phyloP scores from a whole-genome alignment of 441 rosid species.

The Sinapis alba region DNA sequence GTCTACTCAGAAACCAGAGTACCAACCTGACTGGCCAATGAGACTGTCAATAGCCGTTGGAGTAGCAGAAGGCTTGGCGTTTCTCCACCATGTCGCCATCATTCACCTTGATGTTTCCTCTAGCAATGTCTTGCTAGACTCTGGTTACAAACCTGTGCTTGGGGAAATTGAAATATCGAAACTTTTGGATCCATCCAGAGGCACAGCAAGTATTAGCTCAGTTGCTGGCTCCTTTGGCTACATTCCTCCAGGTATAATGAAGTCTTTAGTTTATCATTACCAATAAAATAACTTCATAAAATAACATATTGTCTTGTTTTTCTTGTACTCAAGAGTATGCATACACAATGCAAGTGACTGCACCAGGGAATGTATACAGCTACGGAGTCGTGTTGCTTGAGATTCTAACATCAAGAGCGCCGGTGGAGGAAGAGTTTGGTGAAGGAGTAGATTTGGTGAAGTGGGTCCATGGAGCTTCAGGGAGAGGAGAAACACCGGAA shows the following conservation, averaged over 20 bases:
- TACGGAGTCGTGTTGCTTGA: constrained; percentile 92
- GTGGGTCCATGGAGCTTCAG: constrained; percentile 98
- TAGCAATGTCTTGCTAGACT: constrained; percentile 76
- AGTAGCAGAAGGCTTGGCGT: constrained; percentile 89
- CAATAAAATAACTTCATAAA: neutral
- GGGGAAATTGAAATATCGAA: constrained; percentile 97
- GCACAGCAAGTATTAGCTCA: constrained; percentile 97
- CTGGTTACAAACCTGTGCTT: constrained; percentile 70
- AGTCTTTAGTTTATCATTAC: neutral
- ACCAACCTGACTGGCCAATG: constrained; percentile 88
- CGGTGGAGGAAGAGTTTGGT: constrained; percentile 89
- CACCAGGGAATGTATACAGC: constrained; percentile 98
- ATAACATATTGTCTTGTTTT: constrained; percentile 5
- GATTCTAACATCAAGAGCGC: constrained; percentile 83
- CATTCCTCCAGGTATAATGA: constrained; percentile 83
- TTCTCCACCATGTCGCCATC: constrained; percentile 88
- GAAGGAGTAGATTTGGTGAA: constrained; percentile 97
- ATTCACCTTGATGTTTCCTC: constrained; percentile 97
- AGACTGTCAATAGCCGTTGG: constrained; percentile 87
- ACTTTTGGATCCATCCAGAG: constrained; percentile 91
- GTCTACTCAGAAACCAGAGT: constrained; percentile 57
- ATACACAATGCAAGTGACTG: constrained; percentile 98
- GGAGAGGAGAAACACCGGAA: constrained; percentile 93
- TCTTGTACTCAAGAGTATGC: constrained; percentile 73
- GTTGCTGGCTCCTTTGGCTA: constrained; percentile 99